Percentiles rank a stretch among this genome's conserved stretches.
Evolutionary conservation across 371 early-diverging fungal genomes (phyloP).

Genomic region (Encephalitozoon romaleae): DNA sequence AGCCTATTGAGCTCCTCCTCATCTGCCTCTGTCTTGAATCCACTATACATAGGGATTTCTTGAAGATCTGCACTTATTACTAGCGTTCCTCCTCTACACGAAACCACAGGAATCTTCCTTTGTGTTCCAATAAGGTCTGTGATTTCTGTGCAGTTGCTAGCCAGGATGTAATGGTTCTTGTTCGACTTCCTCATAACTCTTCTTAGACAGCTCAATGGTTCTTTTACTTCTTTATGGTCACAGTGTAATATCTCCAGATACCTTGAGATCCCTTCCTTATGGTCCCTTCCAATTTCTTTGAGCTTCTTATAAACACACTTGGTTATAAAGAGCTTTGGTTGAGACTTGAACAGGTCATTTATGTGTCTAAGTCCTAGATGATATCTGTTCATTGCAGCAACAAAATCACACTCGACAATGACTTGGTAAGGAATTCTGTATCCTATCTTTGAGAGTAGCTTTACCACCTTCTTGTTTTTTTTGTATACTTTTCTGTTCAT

Average conservation of each 20-base stretch:
- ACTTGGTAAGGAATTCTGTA: constrained; percentile 40
- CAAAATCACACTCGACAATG: constrained; percentile 26
- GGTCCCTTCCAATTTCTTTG: not conserved
- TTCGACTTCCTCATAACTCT: constrained; percentile 24
- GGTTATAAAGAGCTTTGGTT: constrained; percentile 39
- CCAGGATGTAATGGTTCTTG: constrained; percentile 38
- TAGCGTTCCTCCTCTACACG: constrained; percentile 3
- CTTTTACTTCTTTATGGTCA: not conserved
- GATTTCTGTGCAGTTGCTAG: constrained; percentile 1
- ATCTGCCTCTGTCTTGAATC: not conserved
- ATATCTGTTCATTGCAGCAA: constrained; percentile 8
- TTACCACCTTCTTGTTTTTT: constrained; percentile 33
- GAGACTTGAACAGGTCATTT: constrained; percentile 14
- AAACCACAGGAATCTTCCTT: constrained; percentile 3
- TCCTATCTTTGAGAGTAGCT: constrained; percentile 4
- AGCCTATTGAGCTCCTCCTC: constrained; percentile 29
- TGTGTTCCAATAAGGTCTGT: not conserved
- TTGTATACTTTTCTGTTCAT: constrained; percentile 30
- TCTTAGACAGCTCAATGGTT: constrained; percentile 17
- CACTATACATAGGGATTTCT: not conserved
- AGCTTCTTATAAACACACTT: constrained; percentile 43
- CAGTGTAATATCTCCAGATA: constrained; percentile 9
- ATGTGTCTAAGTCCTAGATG: not conserved
- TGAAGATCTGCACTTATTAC: not conserved
- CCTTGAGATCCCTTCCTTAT: not conserved